Percentiles rank a stretch among this genome's conserved stretches.
phyloP scores from a whole-genome alignment of 805 yeast species.

The Sungouiozyma ichnusensis region DNA sequence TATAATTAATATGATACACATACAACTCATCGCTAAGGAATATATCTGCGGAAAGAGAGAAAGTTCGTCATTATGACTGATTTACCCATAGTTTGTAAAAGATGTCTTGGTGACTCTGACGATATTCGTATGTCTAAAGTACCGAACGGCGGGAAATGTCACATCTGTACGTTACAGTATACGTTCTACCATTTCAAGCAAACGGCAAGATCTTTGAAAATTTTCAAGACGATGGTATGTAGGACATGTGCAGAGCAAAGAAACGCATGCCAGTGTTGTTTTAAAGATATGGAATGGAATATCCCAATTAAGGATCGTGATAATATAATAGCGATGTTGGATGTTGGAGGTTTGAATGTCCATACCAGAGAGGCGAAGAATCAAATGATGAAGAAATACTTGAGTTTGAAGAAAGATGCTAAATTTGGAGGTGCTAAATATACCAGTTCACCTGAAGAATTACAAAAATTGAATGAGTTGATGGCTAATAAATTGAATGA shows the following conservation, averaged over 20 bases:
- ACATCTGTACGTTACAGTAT: conserved; percentile 76
- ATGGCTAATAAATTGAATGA: conserved; percentile 32
- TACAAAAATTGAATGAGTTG: conserved; percentile 40
- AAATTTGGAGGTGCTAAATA: conserved; percentile 31
- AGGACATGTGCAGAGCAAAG: conserved; percentile 65
- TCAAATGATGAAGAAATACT: conserved; percentile 44
- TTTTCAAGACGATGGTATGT: conserved; percentile 64
- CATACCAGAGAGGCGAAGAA: conserved; percentile 37
- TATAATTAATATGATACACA: too few relatives aligned
- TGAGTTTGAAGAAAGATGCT: conserved; percentile 39
- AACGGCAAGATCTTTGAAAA: conserved; percentile 29
- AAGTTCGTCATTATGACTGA: not conserved
- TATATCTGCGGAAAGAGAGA: too few relatives aligned
- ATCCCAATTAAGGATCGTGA: conserved; percentile 75
- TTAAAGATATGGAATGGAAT: conserved; percentile 71
- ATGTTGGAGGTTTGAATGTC: conserved; percentile 38
- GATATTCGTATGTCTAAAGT: conserved; percentile 55
- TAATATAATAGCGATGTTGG: conserved; percentile 53
- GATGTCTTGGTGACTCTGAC: conserved; percentile 48
- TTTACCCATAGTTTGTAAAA: conserved; percentile 41
- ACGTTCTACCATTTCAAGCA: conserved; percentile 53
- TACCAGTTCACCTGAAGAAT: conserved; percentile 16
- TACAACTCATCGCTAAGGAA: too few relatives aligned
- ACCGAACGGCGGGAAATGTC: conserved; percentile 67
- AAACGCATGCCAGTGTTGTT: conserved; percentile 82